Conservation (phyloP, 2,329 filamentous ascomycete species). For the Pestalotiopsis sp. region DNA sequence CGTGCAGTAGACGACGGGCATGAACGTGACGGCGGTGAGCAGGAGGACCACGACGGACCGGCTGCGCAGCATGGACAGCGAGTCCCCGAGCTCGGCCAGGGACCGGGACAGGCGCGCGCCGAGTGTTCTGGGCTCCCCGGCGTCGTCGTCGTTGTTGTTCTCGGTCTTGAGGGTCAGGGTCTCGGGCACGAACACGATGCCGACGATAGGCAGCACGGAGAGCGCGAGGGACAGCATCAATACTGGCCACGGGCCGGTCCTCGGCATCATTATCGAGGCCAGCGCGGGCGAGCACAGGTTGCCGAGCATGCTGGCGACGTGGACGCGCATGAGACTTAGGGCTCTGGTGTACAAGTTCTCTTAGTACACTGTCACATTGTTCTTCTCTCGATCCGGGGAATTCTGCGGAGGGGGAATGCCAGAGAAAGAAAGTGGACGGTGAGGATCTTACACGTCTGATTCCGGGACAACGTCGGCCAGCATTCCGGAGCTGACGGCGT, state of each 20-base stretch:
- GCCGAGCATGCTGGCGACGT: constrained; percentile 53
- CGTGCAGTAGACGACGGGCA: constrained; percentile 20
- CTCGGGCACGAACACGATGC: constrained; percentile 29
- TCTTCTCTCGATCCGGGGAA: neutral
- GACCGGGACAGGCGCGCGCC: constrained; percentile 15
- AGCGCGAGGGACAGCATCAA: constrained; percentile 21
- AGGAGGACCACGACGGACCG: constrained; percentile 27
- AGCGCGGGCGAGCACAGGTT: constrained; percentile 26
- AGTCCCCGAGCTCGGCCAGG: constrained; percentile 23
- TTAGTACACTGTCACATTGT: neutral
- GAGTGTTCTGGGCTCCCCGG: neutral
- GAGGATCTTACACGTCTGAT: constrained; percentile 29
- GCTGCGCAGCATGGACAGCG: constrained; percentile 26
- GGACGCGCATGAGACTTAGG: constrained; percentile 49
- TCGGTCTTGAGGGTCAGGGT: constrained; percentile 25
- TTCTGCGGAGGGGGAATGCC: neutral
- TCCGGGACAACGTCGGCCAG: constrained; percentile 36
- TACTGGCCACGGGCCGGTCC: constrained; percentile 27
- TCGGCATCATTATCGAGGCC: constrained; percentile 29
- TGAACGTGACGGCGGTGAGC: constrained; percentile 17
- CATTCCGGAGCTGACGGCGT: constrained; percentile 36
- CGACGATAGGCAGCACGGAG: constrained; percentile 15
- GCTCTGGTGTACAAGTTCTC: constrained; percentile 26
- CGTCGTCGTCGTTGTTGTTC: neutral
- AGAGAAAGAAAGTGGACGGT: neutral